Conservation (phyloP, 495 filamentous ascomycete genomes). For the Bombardia bombarda region DNA sequence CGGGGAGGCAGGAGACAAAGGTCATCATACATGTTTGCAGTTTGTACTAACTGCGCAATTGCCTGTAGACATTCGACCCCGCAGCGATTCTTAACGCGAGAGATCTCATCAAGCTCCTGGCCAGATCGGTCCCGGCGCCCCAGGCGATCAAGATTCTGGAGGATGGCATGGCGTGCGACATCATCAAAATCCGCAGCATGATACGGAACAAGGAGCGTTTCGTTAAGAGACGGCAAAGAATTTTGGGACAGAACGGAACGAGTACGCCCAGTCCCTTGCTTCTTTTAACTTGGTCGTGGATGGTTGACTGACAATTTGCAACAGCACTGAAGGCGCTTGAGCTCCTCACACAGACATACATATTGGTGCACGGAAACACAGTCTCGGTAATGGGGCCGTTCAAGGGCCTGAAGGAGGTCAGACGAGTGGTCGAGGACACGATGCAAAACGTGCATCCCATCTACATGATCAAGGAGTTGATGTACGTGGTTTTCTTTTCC, state of each 20-base stretch:
- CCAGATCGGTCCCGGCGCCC: constrained; percentile 85
- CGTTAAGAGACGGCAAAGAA: constrained; percentile 88
- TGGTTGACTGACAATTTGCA: constrained; percentile 2
- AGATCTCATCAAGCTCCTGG: constrained; percentile 87
- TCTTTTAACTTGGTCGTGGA: neutral
- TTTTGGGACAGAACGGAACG: constrained; percentile 54
- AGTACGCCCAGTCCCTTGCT: constrained; percentile 9
- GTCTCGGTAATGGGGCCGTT: constrained; percentile 85
- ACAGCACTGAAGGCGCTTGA: constrained; percentile 76
- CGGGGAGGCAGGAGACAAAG: too few species aligned
- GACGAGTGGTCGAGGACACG: constrained; percentile 85
- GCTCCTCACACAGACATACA: constrained; percentile 87
- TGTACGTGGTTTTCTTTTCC: constrained; percentile 25
- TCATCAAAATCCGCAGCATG: constrained; percentile 85
- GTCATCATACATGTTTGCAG: neutral
- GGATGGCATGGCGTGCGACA: constrained; percentile 80
- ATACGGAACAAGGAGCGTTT: constrained; percentile 96
- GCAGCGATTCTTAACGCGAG: constrained; percentile 90
- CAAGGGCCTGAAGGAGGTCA: constrained; percentile 89
- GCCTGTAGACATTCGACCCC: constrained; percentile 73
- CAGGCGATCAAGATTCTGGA: constrained; percentile 92
- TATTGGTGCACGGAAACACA: constrained; percentile 96
- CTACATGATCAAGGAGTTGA: constrained; percentile 82
- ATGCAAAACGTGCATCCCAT: constrained; percentile 86
- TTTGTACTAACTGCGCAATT: constrained; percentile 1